These are phyloP conservation scores for Pugionium cornutum DNA, from an alignment of 345 rosid genomes.

Conservation along the genomic window DNA sequence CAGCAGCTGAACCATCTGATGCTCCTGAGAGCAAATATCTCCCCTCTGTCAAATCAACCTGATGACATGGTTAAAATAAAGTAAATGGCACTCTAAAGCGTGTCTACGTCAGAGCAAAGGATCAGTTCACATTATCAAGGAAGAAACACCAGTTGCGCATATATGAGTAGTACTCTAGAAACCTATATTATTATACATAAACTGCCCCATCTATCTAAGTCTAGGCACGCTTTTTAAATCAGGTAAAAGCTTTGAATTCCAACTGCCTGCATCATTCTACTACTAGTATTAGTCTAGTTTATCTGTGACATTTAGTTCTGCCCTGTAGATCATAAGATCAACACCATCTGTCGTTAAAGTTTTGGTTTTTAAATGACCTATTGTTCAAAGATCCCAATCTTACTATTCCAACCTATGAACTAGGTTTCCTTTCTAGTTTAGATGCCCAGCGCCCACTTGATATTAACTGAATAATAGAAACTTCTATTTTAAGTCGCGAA, in stretches of 20 bases:
- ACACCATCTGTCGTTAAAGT: neutral
- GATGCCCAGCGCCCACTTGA: neutral
- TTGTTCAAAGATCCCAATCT: neutral
- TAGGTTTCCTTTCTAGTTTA: neutral
- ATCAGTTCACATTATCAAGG: neutral
- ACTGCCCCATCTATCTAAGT: neutral
- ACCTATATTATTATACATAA: neutral
- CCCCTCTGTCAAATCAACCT: slow-evolving; percentile 95
- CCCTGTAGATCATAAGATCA: neutral
- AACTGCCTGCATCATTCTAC: neutral
- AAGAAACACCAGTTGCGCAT: neutral
- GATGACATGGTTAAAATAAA: slow-evolving; percentile 27
- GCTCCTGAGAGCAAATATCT: slow-evolving; percentile 81
- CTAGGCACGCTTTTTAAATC: neutral
- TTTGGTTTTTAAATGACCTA: neutral
- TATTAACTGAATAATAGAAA: neutral
- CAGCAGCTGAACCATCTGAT: slow-evolving; percentile 84
- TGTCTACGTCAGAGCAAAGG: neutral
- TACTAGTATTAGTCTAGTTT: neutral
- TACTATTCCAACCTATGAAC: neutral
- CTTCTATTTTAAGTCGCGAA: neutral
- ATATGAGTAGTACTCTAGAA: neutral
- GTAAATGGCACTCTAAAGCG: neutral
- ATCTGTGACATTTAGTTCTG: neutral
- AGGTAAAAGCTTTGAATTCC: neutral